Evolutionary conservation across 345 rosid species (phyloP).

Genomic region (Sapria himalayana): DNA sequence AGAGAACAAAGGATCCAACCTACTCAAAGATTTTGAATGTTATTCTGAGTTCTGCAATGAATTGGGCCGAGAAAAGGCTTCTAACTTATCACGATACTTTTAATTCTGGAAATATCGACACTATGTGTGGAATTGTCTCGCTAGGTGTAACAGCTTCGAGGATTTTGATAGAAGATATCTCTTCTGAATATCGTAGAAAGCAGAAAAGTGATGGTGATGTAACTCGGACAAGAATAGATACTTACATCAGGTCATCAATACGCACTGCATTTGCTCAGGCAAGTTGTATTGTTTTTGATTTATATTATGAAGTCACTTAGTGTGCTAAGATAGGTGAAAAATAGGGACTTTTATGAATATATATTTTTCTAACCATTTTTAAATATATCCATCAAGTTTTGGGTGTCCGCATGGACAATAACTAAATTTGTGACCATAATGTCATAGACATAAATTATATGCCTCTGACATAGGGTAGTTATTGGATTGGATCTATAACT

Average conservation of each 20-base stretch:
- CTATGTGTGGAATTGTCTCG: slow-evolving; percentile 77
- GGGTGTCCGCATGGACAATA: too few relatives aligned
- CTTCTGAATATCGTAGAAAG: slow-evolving; percentile 77
- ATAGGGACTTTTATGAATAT: too few relatives aligned
- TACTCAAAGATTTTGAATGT: slow-evolving; percentile 71
- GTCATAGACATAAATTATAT: too few relatives aligned
- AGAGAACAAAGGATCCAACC: slow-evolving; percentile 66
- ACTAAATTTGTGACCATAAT: too few relatives aligned
- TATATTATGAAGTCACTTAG: too few relatives aligned
- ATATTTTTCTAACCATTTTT: too few relatives aligned
- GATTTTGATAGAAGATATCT: slow-evolving; percentile 84
- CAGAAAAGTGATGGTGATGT: slow-evolving; percentile 77
- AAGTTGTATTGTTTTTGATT: too few relatives aligned
- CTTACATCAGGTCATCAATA: slow-evolving; percentile 88
- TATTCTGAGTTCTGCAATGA: slow-evolving; percentile 59
- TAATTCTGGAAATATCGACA: slow-evolving; percentile 36
- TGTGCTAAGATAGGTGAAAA: too few relatives aligned
- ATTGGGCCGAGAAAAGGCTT: slow-evolving; percentile 95
- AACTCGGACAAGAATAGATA: slow-evolving; percentile 63
- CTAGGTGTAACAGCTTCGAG: slow-evolving; percentile 75
- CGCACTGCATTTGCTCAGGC: slow-evolving; percentile 98
- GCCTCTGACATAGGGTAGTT: too few relatives aligned
- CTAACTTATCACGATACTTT: slow-evolving; percentile 95
- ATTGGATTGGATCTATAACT: too few relatives aligned
- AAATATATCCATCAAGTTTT: too few relatives aligned